phyloP scores from a whole-genome alignment of 2,329 filamentous ascomycete species.

The Didymella lethalis region DNA sequence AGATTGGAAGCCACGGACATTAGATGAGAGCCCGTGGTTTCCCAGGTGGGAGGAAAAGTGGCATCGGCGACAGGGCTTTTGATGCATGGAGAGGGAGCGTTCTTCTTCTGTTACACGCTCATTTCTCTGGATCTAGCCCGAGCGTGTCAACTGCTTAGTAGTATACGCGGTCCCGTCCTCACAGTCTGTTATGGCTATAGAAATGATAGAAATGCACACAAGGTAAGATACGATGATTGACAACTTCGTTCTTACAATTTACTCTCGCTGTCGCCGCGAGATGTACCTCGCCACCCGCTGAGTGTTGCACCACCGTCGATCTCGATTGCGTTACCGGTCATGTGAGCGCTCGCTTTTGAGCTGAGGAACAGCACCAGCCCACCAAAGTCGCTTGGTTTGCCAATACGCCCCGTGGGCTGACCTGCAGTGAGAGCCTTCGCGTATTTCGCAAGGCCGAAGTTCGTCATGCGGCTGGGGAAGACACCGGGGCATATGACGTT shows the following conservation, averaged over 20 bases:
- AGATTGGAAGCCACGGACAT: conserved; percentile 72
- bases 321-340: conserved; percentile 59
- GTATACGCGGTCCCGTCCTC: no score
- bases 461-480: conserved; percentile 64
- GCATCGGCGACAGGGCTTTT: conserved; percentile 70
- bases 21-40: conserved; percentile 80
- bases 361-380: conserved; percentile 57
- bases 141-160: no score
- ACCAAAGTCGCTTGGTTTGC: conserved; percentile 59
- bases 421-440: conserved; percentile 57
- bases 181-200: no score
- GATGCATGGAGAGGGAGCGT: background rate
- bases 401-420: conserved; percentile 58
- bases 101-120: background rate
- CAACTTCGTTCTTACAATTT: conserved; percentile 31
- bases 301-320: conserved; percentile 57
- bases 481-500: conserved; percentile 56
- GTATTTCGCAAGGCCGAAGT: conserved; percentile 60
- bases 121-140: background rate
- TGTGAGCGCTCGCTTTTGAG: conserved; percentile 50
- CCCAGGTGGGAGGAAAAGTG: conserved; percentile 80
- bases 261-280: conserved; percentile 28
- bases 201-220: no score
- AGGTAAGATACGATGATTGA: no score
- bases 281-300: conserved; percentile 52